phyloP scores from a whole-genome alignment of 1,284 basidiomycete genomes.

The Thelephora terrestris region DNA sequence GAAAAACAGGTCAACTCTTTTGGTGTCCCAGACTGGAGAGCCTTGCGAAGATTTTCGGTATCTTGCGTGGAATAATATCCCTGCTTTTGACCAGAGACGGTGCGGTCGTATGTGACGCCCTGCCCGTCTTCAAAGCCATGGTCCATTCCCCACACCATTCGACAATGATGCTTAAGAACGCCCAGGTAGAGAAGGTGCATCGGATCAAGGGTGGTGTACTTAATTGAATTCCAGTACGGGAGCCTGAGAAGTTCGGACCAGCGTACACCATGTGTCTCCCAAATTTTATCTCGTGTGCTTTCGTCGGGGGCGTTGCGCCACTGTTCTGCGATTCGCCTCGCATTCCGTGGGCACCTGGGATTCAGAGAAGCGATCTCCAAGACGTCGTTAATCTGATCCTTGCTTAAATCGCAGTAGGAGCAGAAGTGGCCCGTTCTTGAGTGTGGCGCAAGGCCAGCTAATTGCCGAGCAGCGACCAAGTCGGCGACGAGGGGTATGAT shows the following conservation, averaged over 20 bases:
- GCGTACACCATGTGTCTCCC: slow-evolving; percentile 16
- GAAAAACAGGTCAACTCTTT: no score
- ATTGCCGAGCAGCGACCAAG: slow-evolving; percentile 24
- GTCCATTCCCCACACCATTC: not conserved
- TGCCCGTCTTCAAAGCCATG: not conserved
- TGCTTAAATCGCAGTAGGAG: slow-evolving; percentile 18
- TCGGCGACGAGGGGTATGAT: slow-evolving; percentile 23
- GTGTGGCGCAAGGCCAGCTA: slow-evolving; percentile 22
- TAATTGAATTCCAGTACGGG: slow-evolving; percentile 28
- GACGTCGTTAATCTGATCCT: slow-evolving; percentile 19
- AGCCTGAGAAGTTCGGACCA: slow-evolving; percentile 28
- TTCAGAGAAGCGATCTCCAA: slow-evolving; percentile 16
- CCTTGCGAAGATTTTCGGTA: no score
- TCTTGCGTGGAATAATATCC: no score
- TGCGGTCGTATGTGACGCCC: not conserved
- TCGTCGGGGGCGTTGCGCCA: slow-evolving; percentile 16
- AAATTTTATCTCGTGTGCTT: slow-evolving; percentile 9
- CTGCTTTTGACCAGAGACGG: no score
- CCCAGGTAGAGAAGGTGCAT: slow-evolving; percentile 31
- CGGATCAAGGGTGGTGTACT: slow-evolving; percentile 23
- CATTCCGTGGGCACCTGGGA: slow-evolving; percentile 10
- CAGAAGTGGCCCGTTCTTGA: slow-evolving; percentile 22
- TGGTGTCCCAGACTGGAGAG: no score
- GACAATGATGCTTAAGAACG: not conserved
- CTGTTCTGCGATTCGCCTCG: slow-evolving; percentile 12